Evolutionary conservation across 306 rosid species (phyloP).

Genomic region (Castanea crenata): DNA sequence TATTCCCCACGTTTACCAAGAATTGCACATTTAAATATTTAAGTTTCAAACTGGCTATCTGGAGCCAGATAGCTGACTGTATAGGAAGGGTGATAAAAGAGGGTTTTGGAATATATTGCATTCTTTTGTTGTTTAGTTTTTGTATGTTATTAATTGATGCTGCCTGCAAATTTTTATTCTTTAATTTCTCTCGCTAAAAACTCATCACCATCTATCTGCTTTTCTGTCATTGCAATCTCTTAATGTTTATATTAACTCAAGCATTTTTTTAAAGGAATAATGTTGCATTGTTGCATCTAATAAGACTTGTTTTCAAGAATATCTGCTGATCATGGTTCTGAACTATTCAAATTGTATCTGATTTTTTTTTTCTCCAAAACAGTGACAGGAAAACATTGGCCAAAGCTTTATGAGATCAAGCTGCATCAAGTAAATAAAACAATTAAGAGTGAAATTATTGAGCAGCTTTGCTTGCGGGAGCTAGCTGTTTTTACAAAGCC

Average conservation of each 20-base stretch:
- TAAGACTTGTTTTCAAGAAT: not conserved
- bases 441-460: constrained; percentile 33
- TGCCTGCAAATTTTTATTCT: not conserved
- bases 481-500: constrained; percentile 34
- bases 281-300: not conserved
- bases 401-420: constrained; percentile 75
- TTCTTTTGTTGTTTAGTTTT: not conserved
- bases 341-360: not conserved
- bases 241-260: not conserved
- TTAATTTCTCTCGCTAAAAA: not conserved
- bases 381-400: constrained; percentile 97
- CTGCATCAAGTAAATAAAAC: constrained; percentile 37
- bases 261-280: not conserved
- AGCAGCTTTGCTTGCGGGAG: constrained; percentile 57
- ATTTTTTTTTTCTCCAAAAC: constrained; percentile 24
- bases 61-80: not conserved
- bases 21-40: not conserved
- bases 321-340: not conserved
- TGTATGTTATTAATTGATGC: not conserved
- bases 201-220: not conserved
- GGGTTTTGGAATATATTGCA: not conserved
- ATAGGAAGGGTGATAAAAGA: not conserved
- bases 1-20: not conserved
- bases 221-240: not conserved
- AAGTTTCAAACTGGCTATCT: not conserved